These are phyloP conservation scores for Cudoniella acicularis DNA, from an alignment of 495 filamentous ascomycete genomes.

Conservation along the genomic window DNA sequence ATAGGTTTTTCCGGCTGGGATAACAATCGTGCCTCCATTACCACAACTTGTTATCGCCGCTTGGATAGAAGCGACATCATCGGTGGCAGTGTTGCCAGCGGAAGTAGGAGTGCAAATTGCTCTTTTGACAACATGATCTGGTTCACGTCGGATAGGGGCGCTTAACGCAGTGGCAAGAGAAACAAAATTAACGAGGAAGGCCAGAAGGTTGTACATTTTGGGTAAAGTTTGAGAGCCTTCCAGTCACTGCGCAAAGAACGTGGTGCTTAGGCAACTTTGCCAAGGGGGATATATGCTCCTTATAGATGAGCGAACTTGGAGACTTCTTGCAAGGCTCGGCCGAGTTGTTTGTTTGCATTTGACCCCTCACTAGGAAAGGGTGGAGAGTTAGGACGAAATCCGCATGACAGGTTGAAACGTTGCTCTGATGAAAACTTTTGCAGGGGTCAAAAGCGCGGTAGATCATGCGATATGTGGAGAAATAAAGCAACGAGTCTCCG, in stretches of 20 bases:
- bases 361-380: background rate
- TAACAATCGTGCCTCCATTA: constrained; percentile 38
- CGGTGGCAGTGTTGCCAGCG: constrained; percentile 23
- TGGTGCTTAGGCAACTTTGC: no score
- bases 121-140: constrained; percentile 14
- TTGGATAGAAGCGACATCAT: constrained; percentile 39
- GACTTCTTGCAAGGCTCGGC: no score
- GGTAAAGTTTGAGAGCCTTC: background rate
- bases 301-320: background rate
- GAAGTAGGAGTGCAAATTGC: constrained; percentile 36
- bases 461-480: background rate
- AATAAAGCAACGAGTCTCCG: no score
- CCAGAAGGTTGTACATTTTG: background rate
- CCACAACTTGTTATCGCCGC: constrained; percentile 36
- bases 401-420: background rate
- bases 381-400: background rate
- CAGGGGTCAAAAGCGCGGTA: background rate
- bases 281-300: background rate
- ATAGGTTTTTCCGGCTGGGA: constrained; percentile 39
- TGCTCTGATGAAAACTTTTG: background rate
- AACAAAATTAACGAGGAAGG: background rate
- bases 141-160: background rate
- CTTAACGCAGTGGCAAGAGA: background rate
- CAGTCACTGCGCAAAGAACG: background rate
- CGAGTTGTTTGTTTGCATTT: background rate